Conservation (phyloP, 2,329 filamentous ascomycete species). For the Dendryphion nanum region DNA sequence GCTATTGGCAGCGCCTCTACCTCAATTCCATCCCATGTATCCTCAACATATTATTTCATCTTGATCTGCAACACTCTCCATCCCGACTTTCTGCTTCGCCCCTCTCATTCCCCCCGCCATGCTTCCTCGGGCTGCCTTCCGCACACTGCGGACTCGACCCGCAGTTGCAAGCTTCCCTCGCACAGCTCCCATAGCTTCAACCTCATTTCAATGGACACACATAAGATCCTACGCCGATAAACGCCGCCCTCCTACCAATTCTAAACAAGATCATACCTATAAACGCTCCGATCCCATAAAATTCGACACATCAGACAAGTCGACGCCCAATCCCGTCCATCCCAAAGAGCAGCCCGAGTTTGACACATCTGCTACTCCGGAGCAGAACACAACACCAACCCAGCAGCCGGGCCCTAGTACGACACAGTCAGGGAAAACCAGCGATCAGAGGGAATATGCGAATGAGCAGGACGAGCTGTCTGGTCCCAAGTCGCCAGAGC, state of each 20-base stretch:
- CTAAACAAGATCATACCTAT: slow-evolving; percentile 39
- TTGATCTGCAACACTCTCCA: slow-evolving; percentile 17
- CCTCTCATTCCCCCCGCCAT: slow-evolving; percentile 25
- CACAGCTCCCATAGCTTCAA: slow-evolving; percentile 25
- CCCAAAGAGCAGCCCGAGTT: slow-evolving; percentile 38
- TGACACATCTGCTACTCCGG: slow-evolving; percentile 23
- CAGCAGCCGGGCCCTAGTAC: slow-evolving; percentile 22
- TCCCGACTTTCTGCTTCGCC: no score
- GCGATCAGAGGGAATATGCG: slow-evolving; percentile 20
- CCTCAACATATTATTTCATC: slow-evolving; percentile 6
- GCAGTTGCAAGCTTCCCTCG: slow-evolving; percentile 20
- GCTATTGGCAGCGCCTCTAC: no score
- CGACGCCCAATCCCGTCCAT: slow-evolving; percentile 20
- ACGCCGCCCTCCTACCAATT: slow-evolving; percentile 14
- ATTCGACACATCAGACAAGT: slow-evolving; percentile 29
- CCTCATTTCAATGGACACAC: slow-evolving; percentile 12
- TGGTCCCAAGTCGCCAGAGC: slow-evolving; percentile 29
- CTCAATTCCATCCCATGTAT: slow-evolving; percentile 15
- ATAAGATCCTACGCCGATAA: slow-evolving; percentile 21
- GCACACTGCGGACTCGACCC: slow-evolving; percentile 32
- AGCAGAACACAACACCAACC: slow-evolving; percentile 24
- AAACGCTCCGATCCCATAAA: slow-evolving; percentile 41
- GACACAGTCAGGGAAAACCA: slow-evolving; percentile 4
- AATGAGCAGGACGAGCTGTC: slow-evolving; percentile 38
- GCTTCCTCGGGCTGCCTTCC: slow-evolving; percentile 35